phyloP scores from a whole-genome alignment of 768 basidiomycete species.

The Myochromella boudieri region DNA sequence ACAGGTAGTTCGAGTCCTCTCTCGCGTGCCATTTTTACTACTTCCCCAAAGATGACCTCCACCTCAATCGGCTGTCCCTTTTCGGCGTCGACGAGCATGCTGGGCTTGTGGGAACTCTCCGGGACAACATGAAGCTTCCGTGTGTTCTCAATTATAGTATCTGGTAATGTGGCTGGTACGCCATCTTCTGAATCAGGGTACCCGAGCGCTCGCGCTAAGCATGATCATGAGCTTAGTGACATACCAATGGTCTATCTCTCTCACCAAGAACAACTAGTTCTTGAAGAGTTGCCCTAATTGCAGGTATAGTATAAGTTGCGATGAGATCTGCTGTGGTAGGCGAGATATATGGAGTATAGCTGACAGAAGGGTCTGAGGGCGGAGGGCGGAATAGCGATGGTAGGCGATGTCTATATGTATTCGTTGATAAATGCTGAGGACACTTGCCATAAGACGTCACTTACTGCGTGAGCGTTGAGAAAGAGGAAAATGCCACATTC shows the following conservation, averaged over 20 bases:
- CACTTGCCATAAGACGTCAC: conserved; percentile 1
- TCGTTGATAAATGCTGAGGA: not conserved
- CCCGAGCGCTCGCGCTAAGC: conserved; percentile 19
- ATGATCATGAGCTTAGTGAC: not conserved
- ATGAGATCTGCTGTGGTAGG: conserved; percentile 42
- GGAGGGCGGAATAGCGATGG: conserved; percentile 52
- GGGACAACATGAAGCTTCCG: conserved; percentile 37
- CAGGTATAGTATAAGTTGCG: conserved; percentile 42
- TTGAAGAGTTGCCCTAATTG: conserved; percentile 41
- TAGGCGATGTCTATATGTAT: conserved; percentile 36
- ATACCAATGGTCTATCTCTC: not conserved
- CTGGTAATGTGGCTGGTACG: conserved; percentile 43
- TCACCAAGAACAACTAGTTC: conserved; percentile 46
- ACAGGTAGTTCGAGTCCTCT: conserved; percentile 49
- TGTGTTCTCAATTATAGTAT: conserved; percentile 38
- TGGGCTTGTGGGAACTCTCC: conserved; percentile 48
- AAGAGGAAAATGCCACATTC: conserved; percentile 58
- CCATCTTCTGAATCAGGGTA: conserved; percentile 33
- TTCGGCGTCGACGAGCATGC: conserved; percentile 62
- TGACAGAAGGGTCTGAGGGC: conserved; percentile 31
- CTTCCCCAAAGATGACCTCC: conserved; percentile 64
- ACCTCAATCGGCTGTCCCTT: conserved; percentile 62
- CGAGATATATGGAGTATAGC: conserved; percentile 40
- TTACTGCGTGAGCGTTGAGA: conserved; percentile 48
- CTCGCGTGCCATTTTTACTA: conserved; percentile 51